Evolutionary conservation across 2,329 filamentous ascomycete species (phyloP), one percentile per base, ranked within the genome.

Genomic region (Ophiosphaerella herpotricha): DNA sequence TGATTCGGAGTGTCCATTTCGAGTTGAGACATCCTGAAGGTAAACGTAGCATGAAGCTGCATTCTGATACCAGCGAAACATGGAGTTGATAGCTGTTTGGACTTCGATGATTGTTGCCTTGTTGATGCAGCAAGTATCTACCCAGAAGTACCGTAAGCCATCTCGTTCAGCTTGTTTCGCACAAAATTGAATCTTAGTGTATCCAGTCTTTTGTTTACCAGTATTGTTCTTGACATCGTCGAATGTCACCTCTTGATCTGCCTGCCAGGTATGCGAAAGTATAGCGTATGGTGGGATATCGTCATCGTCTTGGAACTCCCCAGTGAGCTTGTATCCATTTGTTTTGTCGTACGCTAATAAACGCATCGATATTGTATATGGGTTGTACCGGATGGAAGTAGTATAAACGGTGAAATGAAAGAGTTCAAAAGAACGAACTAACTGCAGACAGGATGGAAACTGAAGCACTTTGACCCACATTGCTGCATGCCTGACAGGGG

Each of bases 211-310:
- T 3, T 43, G 26, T 14, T 33, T 48, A 3, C 26, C 33, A 12
- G 34, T 35, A 11, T 13, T 23, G 13, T 44, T 33, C 12, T 24
- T 8, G 13, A 54, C 8, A 8, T 54, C 51, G 11, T 54, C 23
- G 36, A 50, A 50, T 2, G 31, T 43, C 2, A 54, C 43, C 24
- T 54, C 51, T 7, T 50, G n/a, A 5, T 31, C 38, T 11, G 38
- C 31, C 16, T 21, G 21, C 51, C 51, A 54, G 3, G 39, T 50
- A 38, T 54, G 51, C 6, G 51, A 54, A 21, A 54, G 47, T 7
- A 54, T 50, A 3, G 51, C 51, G 29, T 50, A 54, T 13, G 38
- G 47, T 37, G 51, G 51, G 8, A 47, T 33, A 21, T 45, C 35
- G 4, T 43, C 43, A 14, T 46, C 43, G 9, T 33, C 39, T 16